Base-by-base conservation (phyloP, 768 basidiomycete genomes). In the Dendrothele bispora region DNA sequence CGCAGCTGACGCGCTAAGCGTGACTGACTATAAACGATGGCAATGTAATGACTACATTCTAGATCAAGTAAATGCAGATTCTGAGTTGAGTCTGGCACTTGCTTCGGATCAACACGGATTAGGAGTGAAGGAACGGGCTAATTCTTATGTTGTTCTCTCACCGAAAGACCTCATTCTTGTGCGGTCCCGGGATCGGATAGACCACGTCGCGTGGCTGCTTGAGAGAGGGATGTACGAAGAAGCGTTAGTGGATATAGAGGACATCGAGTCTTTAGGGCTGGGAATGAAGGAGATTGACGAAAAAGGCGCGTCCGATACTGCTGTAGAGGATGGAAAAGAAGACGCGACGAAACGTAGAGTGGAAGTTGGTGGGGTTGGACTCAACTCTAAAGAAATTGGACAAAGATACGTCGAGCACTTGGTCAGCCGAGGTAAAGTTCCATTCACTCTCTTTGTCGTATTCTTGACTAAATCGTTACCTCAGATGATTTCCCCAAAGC, bases 181-280 rank as follows among this genome's bases (percentile, higher is more conserved):
- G n/a, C 80, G 82, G 56, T 85, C 88, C 30, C 74, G 97, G 50
- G 97, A 98, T 70, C 78, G 80, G 61, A 78, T 82, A 56, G 97
- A 99, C 62, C 94, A 95, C 62, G 81, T 99, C 32, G 73, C 78
- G 7, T 99, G 97, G 97, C 68, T 99, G 15, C 86, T 98, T 10
- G 92, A 98, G 61, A 75, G 82, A 55, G 74, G 79, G 61, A 70
- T 83, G 54, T 99, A 91, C 56, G 93, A 95, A 56, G 93, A 98
- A 58, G 97, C 97, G 3, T 68, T 99, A 54, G 78, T 75, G 8
- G 84, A 84, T 50, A 80, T 91, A 10, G 93, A 98, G 68, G 72
- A 73, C 52, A 72, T 91, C 46, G 77, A 78, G 55, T 65, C 67
- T 48, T 61, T 61, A 34, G 67, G 60, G 40, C 50, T 29, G 39